phyloP scores from a whole-genome alignment of 345 rosid genomes.

The Euclidium syriacum region DNA sequence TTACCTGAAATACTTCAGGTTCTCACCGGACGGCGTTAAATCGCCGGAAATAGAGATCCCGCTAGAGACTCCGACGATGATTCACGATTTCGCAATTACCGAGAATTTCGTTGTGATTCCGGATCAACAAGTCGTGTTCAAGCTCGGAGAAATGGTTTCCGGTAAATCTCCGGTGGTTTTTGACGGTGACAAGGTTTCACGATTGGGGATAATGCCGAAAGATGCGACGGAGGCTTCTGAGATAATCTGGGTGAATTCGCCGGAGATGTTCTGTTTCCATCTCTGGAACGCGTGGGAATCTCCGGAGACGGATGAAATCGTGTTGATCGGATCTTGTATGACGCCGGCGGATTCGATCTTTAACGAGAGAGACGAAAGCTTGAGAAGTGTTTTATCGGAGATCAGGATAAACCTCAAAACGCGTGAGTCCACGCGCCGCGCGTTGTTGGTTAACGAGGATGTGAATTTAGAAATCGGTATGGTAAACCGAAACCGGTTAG shows the following conservation, averaged over 20 bases:
- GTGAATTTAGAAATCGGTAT: conserved; percentile 90
- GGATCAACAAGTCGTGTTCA: conserved; percentile 91
- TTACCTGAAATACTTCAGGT: conserved; percentile 65
- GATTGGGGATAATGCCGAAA: conserved; percentile 69
- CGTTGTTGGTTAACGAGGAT: conserved; percentile 41
- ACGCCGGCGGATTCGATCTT: conserved; percentile 93
- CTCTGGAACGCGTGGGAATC: conserved; percentile 98
- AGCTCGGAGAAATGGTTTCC: conserved; percentile 71
- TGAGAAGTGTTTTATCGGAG: conserved; percentile 67
- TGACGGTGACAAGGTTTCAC: conserved; percentile 56
- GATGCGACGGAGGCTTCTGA: conserved; percentile 46
- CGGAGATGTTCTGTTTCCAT: conserved; percentile 83
- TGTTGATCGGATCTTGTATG: conserved; percentile 96
- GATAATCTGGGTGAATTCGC: conserved; percentile 72
- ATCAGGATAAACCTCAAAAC: conserved; percentile 73
- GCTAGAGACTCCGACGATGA: conserved; percentile 76
- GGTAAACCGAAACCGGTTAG: conserved; percentile 79
- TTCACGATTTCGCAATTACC: conserved; percentile 90
- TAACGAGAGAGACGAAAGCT: conserved; percentile 75
- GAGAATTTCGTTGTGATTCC: conserved; percentile 84
- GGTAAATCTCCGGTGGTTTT: conserved; percentile 93
- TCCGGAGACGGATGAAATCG: conserved; percentile 69
- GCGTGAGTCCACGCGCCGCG: conserved; percentile 64
- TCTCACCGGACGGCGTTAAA: conserved; percentile 54
- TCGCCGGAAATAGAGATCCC: conserved; percentile 75